phyloP scores from a whole-genome alignment of 345 rosid genomes.

The Xanthoceras sorbifolium region DNA sequence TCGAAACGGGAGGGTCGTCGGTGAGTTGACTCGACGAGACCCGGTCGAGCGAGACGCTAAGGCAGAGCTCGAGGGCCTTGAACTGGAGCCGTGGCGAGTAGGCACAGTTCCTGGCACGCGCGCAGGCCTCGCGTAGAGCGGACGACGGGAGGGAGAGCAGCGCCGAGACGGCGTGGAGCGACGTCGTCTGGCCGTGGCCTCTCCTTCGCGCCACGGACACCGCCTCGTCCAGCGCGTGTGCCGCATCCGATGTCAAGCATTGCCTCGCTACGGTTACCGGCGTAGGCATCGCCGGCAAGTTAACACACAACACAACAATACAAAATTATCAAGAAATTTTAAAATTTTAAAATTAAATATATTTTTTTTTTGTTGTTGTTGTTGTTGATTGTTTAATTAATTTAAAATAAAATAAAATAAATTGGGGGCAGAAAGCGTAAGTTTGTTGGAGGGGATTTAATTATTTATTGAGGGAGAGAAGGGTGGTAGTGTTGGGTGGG shows the following conservation, averaged over 20 bases:
- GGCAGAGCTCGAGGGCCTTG: slow-evolving; percentile 81
- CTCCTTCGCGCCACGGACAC: slow-evolving; percentile 71
- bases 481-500: slow-evolving; percentile 28
- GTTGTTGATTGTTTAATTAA: neutral
- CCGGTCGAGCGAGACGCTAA: slow-evolving; percentile 81
- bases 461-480: slow-evolving; percentile 28
- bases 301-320: neutral
- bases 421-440: slow-evolving; percentile 4
- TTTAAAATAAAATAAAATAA: neutral
- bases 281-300: slow-evolving; percentile 89
- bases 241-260: slow-evolving; percentile 78
- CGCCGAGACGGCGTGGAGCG: slow-evolving; percentile 85
- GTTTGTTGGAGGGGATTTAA: slow-evolving; percentile 15
- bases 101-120: slow-evolving; percentile 67
- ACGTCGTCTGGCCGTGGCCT: slow-evolving; percentile 81
- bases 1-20: slow-evolving; percentile 75
- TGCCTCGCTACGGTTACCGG: slow-evolving; percentile 80
- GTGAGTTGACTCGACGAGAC: slow-evolving; percentile 62
- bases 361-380: neutral
- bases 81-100: slow-evolving; percentile 79
- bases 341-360: slow-evolving; percentile 2
- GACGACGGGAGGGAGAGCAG: slow-evolving; percentile 72
- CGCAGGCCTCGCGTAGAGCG: slow-evolving; percentile 72
- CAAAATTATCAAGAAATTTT: neutral
- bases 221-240: slow-evolving; percentile 81